phyloP scores from a whole-genome alignment of 345 rosid genomes.

The Raphanus raphanistrum region DNA sequence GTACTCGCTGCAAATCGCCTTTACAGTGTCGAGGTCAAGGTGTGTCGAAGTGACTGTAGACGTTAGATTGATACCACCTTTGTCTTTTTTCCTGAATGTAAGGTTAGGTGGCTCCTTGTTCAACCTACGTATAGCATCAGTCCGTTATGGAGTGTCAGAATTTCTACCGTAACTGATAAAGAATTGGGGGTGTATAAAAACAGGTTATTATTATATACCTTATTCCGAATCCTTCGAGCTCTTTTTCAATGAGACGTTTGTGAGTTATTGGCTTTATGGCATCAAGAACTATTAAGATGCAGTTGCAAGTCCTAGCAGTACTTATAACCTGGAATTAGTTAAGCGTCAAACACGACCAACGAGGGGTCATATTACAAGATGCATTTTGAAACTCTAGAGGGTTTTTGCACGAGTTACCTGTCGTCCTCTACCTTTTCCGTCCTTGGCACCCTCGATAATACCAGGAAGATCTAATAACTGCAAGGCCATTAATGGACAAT shows the following conservation, averaged over 20 bases:
- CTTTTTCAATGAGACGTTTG: constrained; percentile 96
- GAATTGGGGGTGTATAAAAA: not conserved
- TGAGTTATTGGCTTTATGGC: constrained; percentile 99
- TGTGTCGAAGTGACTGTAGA: constrained; percentile 79
- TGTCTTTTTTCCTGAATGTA: constrained; percentile 96
- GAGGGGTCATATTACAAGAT: not conserved
- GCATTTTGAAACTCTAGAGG: not conserved
- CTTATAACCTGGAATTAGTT: constrained; percentile 73
- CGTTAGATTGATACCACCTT: constrained; percentile 92
- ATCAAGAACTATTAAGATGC: constrained; percentile 92
- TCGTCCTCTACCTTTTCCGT: constrained; percentile 98
- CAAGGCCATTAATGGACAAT: constrained; percentile 3
- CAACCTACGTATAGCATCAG: constrained; percentile 57
- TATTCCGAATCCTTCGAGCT: constrained; percentile 98
- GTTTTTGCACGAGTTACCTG: constrained; percentile 51
- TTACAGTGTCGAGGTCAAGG: constrained; percentile 95
- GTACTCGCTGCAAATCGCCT: constrained; percentile 97
- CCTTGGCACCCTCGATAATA: constrained; percentile 99
- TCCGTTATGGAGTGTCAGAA: not conserved
- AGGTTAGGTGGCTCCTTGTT: constrained; percentile 98
- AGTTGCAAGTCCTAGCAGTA: constrained; percentile 89
- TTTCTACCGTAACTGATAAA: not conserved
- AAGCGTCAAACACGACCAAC: not conserved
- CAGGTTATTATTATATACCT: constrained; percentile 48
- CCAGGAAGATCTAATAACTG: constrained; percentile 98